Evolutionary conservation across 2,329 filamentous ascomycete species (phyloP), one percentile per base, ranked within the genome.

Genomic region (Penicillium frequentans): DNA sequence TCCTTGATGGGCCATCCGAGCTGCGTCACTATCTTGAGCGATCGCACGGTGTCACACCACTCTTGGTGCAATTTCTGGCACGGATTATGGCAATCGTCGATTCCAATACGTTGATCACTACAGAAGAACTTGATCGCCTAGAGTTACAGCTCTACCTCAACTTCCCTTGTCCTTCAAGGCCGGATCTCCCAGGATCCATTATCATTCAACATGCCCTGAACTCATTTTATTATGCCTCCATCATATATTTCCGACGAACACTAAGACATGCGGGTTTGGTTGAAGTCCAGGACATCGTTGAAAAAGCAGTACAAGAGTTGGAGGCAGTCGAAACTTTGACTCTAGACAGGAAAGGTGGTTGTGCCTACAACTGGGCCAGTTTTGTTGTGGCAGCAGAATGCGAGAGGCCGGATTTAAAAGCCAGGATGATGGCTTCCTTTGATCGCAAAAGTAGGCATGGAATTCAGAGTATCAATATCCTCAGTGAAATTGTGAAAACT

Each of bases 381-480:
- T 65, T 75, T 33, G 68, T 75, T 1, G 63, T 75, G 3, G 73
- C 70, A 3, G 72, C 72, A 5, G 73, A 75, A 49, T 75, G 73
- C 44, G 57, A 67, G 33, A 59, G 56, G 3, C 45, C 49, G 6
- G 64, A 62, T 26, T 54, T 73, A 29, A 70, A 72, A 54, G 49
- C 51, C 23, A 63, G 68, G 2, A 73, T 75, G 67, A 58, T 66
- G 10, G 57, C 57, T 14, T 73, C 66, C 60, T 75, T 74, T 54
- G 64, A 62, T 16, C 56, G 62, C 1, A 72, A 75, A 60, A 63
- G 64, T n/a, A 68, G 68, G 8, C 65, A 75, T 21, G 73, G 73
- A 1, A 74, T 75, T 45, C 63, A 66, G 27, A 75, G 71, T 46
- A 63, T 74, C 11, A 67, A 68, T 7, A 62, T 70, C 2, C 59